Evolutionary conservation across 805 yeast species (phyloP), one percentile per base, ranked within the genome.

Genomic region (Ogataea neopini): DNA sequence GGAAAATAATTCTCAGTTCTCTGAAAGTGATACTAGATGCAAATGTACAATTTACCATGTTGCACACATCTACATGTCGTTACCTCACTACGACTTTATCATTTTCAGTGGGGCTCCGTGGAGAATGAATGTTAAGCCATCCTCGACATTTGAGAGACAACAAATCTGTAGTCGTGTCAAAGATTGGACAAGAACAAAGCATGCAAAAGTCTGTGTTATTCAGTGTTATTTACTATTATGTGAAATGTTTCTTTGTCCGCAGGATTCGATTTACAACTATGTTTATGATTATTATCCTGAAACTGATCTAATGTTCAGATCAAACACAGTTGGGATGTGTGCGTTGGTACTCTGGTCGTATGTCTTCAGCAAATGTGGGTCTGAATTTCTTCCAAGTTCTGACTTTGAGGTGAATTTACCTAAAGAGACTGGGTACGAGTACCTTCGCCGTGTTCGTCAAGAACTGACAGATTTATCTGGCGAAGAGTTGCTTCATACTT

Each of bases 101-200:
- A 83, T 86, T 4, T 84, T 73, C 63, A 84, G 91, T 2, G 96
- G 96, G 1, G 86, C 89, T 6, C 94, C 94, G 1, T 80, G 85
- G 68, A 77, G 90, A 57, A 83, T 86, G 83, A 86, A 80, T 57
- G 88, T 83, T 29, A 71, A 70, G 32, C 81, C 86, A 9, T 77
- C 80, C 5, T 68, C 69, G 8, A 60, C 68, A 1, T 83, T 79
- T 48, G 69, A 65, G 32, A 75, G 79, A 52, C 73, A 73, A 18
- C 67, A 72, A 3, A 80, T 79, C 10, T 70, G 73, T 33, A 66
- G 66, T 11, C 70, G 83, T 52, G 75, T 86, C 15, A 63, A 69
- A 30, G 77, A 72, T 42, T 80, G 87, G 82, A 70, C 83, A 1
- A 57, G 61, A 5, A 69, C 76, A 8, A 48, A 62, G 11, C 73